These are phyloP conservation scores for Grosmannia penicillata DNA, from an alignment of 2,329 filamentous ascomycete genomes.

Conservation along the genomic window DNA sequence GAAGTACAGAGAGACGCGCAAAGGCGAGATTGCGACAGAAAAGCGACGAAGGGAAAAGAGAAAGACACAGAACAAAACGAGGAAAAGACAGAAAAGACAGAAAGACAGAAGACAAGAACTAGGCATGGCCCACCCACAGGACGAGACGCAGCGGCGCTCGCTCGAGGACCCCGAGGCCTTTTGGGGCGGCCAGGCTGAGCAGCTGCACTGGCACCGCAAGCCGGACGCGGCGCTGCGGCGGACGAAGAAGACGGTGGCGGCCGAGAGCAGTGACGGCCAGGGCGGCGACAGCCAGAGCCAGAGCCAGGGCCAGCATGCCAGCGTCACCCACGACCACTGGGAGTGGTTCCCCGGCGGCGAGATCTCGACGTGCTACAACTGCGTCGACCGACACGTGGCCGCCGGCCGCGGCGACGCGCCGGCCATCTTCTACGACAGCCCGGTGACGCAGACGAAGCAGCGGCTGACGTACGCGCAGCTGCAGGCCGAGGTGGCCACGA, in stretches of 20 bases:
- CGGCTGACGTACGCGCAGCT: constrained; percentile 62
- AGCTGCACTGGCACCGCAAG: constrained; percentile 67
- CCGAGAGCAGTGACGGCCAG: too few relatives aligned
- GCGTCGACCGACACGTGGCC: constrained; percentile 75
- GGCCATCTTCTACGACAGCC: constrained; percentile 79
- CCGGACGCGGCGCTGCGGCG: constrained; percentile 48
- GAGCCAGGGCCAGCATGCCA: constrained; percentile 22
- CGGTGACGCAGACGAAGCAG: constrained; percentile 60
- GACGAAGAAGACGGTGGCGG: constrained; percentile 43
- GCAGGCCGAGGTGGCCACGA: constrained; percentile 63
- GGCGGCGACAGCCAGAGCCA: too few relatives aligned
- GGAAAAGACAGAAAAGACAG: background rate
- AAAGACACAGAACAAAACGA: background rate
- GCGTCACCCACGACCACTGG: constrained; percentile 61
- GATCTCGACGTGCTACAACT: constrained; percentile 87
- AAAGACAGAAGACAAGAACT: background rate
- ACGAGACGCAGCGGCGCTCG: constrained; percentile 38
- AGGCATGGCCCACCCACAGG: constrained; percentile 28
- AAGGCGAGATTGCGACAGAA: background rate
- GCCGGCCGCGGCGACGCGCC: constrained; percentile 57
- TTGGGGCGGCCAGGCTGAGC: constrained; percentile 60
- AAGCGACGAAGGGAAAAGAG: background rate
- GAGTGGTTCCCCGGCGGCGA: constrained; percentile 81
- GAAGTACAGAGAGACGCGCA: background rate
- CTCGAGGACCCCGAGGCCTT: constrained; percentile 56